phyloP scores from a whole-genome alignment of 768 basidiomycete genomes.

The Panellus pusillus region DNA sequence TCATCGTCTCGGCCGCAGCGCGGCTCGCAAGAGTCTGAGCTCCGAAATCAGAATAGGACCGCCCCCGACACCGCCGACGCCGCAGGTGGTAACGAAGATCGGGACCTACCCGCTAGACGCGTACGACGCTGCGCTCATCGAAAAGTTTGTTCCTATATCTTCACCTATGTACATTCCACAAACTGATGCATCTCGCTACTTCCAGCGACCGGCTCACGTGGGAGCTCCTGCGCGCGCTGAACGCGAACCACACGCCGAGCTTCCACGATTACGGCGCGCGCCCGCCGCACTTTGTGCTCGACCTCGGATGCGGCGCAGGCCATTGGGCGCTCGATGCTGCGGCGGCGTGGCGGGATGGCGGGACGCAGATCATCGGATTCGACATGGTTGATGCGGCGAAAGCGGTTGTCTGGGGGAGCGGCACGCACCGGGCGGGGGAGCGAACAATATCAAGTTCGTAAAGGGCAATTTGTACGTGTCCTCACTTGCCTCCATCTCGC shows the following conservation, averaged over 20 bases:
- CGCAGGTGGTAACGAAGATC: conserved; percentile 18
- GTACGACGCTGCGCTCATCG: conserved; percentile 23
- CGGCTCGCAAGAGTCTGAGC: no score
- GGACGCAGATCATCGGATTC: conserved; percentile 39
- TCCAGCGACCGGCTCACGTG: conserved; percentile 44
- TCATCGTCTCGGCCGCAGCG: neutral
- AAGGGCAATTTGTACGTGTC: conserved; percentile 24
- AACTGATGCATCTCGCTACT: neutral
- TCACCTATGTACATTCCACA: neutral
- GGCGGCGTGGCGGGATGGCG: conserved; percentile 40
- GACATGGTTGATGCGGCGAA: conserved; percentile 26
- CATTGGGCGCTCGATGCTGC: conserved; percentile 53
- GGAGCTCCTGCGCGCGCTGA: conserved; percentile 40
- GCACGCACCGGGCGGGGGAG: conserved; percentile 11
- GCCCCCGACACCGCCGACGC: neutral
- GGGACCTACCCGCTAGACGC: conserved; percentile 26
- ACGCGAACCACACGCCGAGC: conserved; percentile 26
- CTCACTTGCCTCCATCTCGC: neutral
- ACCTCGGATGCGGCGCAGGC: conserved; percentile 57
- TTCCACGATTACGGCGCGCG: conserved; percentile 26
- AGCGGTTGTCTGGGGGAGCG: conserved; percentile 17
- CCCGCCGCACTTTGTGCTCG: conserved; percentile 44
- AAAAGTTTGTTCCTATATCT: conserved; percentile 12
- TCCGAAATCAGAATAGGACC: neutral
- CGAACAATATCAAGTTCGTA: conserved; percentile 24